Conservation (phyloP, 2,329 filamentous ascomycete species). For the Botrytis tulipae region DNA sequence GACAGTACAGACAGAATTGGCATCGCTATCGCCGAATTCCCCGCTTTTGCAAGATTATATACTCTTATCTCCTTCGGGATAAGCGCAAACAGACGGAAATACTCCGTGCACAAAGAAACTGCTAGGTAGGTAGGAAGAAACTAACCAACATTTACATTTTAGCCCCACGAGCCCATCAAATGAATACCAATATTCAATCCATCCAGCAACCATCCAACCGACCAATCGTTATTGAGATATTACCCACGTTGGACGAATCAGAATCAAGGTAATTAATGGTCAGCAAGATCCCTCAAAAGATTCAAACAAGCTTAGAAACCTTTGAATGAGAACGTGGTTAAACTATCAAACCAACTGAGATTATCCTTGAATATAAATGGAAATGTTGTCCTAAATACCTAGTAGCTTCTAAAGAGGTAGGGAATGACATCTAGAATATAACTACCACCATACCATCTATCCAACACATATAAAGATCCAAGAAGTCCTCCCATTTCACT, state of each 20-base stretch:
- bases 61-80: neutral
- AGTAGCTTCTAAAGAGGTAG: neutral
- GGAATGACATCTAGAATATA: neutral
- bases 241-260: constrained; percentile 8
- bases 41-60: neutral
- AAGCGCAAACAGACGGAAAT: neutral
- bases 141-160: neutral
- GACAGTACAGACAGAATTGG: neutral
- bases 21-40: neutral
- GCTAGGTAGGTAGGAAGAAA: neutral
- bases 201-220: too few species aligned
- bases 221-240: neutral
- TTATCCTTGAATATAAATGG: neutral
- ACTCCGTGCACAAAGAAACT: neutral
- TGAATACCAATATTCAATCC: neutral
- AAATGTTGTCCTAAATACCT: neutral
- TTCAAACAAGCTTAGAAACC: neutral
- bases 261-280: constrained; percentile 6
- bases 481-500: neutral
- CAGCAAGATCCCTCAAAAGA: neutral
- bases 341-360: neutral
- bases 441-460: neutral
- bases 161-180: neutral
- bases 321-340: neutral
- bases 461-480: constrained; percentile 12